phyloP scores from a whole-genome alignment of 202 grass and related monocot genomes.

The Sporobolus alterniflorus region DNA sequence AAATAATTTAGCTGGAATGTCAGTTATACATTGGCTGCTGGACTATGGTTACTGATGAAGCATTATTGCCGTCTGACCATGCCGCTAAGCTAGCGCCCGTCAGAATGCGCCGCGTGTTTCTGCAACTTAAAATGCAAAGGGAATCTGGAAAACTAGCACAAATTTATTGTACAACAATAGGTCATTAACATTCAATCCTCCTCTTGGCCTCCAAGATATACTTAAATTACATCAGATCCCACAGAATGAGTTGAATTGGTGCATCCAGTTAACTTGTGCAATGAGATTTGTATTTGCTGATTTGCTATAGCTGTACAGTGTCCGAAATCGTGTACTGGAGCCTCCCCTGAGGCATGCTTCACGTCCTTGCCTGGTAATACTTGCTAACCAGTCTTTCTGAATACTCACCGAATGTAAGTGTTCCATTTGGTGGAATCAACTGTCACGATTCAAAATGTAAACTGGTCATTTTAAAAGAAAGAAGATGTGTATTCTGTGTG shows the following conservation, averaged over 20 bases:
- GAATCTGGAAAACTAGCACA: not conserved
- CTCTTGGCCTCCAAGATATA: not conserved
- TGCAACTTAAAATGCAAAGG: not conserved
- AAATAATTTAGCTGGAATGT: not conserved
- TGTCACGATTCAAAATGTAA: slow-evolving; percentile 32
- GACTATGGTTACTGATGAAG: not conserved
- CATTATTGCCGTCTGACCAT: too few relatives aligned
- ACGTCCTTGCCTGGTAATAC: slow-evolving; percentile 61
- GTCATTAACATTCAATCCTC: not conserved
- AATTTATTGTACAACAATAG: too few relatives aligned
- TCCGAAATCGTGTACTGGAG: not conserved
- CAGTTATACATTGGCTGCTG: not conserved
- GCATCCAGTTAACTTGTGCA: not conserved
- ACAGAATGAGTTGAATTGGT: not conserved
- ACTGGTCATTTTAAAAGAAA: not conserved
- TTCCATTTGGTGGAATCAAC: slow-evolving; percentile 74
- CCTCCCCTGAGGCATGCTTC: slow-evolving; percentile 2
- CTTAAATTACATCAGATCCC: not conserved
- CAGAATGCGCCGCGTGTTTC: too few relatives aligned
- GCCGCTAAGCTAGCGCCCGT: too few relatives aligned
- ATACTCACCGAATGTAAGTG: slow-evolving; percentile 89
- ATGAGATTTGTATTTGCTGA: not conserved
- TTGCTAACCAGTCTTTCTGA: slow-evolving; percentile 74
- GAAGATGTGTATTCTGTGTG: not conserved
- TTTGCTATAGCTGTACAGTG: not conserved